A percentile compares a stretch with the other conserved stretches of the same genome.
Conservation (phyloP, 371 early-diverging fungal species). For the Umbelopsis sp. region DNA sequence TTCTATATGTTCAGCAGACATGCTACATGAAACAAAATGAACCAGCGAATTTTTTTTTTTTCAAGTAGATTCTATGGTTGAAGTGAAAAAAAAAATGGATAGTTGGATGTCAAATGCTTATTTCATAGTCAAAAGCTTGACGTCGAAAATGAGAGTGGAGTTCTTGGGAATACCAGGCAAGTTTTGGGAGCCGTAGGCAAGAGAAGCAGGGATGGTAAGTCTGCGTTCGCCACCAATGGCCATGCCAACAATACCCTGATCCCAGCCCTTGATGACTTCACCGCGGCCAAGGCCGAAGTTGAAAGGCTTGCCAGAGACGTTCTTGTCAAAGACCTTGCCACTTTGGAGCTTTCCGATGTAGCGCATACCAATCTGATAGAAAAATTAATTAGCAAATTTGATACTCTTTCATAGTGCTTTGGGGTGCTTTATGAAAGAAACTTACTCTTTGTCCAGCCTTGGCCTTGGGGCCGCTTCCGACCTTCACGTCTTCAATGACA, state of each 20-base stretch:
- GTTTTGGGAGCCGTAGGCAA: slow-evolving; percentile 87
- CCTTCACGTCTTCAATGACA: slow-evolving; percentile 78
- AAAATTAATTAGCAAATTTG: neutral
- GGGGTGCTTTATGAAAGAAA: neutral
- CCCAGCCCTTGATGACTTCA: slow-evolving; percentile 97
- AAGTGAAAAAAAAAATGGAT: neutral
- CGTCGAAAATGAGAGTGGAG: slow-evolving; percentile 84
- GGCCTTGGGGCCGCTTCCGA: slow-evolving; percentile 77
- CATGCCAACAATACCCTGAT: slow-evolving; percentile 89
- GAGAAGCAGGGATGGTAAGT: slow-evolving; percentile 84
- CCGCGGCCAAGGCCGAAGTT: slow-evolving; percentile 84
- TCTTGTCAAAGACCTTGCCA: slow-evolving; percentile 95
- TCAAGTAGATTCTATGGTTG: neutral
- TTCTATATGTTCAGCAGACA: too few species aligned
- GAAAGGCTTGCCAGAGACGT: slow-evolving; percentile 90
- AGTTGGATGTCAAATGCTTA: slow-evolving; percentile 14
- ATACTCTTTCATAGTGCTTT: neutral
- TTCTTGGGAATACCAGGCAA: slow-evolving; percentile 89
- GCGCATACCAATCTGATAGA: slow-evolving; percentile 70
- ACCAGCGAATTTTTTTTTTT: too few species aligned
- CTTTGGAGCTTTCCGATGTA: slow-evolving; percentile 90
- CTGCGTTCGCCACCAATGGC: slow-evolving; percentile 88
- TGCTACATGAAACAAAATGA: too few species aligned
- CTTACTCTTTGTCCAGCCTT: slow-evolving; percentile 80
- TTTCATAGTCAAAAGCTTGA: slow-evolving; percentile 36